These are phyloP conservation scores for Tolypocladium inflatum DNA, from an alignment of 2,329 filamentous ascomycete genomes.

Conservation along the genomic window DNA sequence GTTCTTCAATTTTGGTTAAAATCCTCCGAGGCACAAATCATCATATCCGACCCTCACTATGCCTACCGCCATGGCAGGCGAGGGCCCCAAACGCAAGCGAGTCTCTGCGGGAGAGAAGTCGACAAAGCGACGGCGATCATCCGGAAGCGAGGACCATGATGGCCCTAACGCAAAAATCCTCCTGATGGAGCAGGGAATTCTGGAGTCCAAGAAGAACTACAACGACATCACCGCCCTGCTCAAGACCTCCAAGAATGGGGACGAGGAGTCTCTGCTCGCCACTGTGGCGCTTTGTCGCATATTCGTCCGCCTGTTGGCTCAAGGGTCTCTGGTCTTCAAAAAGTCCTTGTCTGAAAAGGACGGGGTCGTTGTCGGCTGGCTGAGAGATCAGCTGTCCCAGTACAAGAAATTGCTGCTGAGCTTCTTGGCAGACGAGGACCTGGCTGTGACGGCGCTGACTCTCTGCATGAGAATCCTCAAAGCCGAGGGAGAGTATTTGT, in stretches of 20 bases:
- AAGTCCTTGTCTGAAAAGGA: slow-evolving; percentile 64
- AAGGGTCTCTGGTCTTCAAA: slow-evolving; percentile 58
- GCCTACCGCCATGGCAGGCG: slow-evolving; percentile 9
- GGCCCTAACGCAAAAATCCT: slow-evolving; percentile 59
- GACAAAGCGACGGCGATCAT: slow-evolving; percentile 42
- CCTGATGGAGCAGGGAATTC: slow-evolving; percentile 67
- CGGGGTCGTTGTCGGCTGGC: slow-evolving; percentile 63
- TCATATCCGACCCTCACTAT: slow-evolving; percentile 11
- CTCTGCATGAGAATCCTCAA: slow-evolving; percentile 78
- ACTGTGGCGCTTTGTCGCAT: slow-evolving; percentile 77
- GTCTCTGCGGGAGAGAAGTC: slow-evolving; percentile 29
- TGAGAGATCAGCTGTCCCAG: slow-evolving; percentile 64
- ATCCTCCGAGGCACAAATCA: neutral
- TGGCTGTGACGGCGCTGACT: slow-evolving; percentile 64
- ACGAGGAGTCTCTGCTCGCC: slow-evolving; percentile 53
- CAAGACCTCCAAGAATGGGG: slow-evolving; percentile 35
- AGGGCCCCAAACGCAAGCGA: slow-evolving; percentile 41
- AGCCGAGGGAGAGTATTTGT: slow-evolving; percentile 58
- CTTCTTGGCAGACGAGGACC: slow-evolving; percentile 51
- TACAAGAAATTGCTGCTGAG: slow-evolving; percentile 55
- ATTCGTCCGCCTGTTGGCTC: slow-evolving; percentile 71
- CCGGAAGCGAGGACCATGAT: slow-evolving; percentile 32
- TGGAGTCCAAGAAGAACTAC: slow-evolving; percentile 82
- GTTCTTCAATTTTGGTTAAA: neutral
- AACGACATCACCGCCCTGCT: slow-evolving; percentile 78